A percentile compares a stretch with the other conserved stretches of the same genome.
These are phyloP conservation scores for Aspergillus conjunctus DNA, from an alignment of 495 filamentous ascomycete species.

Conservation along the genomic window DNA sequence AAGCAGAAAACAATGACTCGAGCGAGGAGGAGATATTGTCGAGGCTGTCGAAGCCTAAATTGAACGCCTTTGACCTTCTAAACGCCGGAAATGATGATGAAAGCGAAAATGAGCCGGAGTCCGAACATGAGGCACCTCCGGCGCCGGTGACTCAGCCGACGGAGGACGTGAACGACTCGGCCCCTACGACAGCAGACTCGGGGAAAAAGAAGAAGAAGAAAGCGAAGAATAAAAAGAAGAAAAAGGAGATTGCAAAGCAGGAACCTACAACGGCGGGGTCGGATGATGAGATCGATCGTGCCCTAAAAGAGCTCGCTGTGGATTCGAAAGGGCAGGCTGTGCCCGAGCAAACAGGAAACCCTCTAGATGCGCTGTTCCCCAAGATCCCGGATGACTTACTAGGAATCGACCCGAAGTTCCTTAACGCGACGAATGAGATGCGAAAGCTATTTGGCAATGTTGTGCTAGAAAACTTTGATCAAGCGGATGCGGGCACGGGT, in stretches of 20 bases:
- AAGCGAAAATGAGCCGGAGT: constrained; percentile 58
- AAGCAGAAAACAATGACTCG: constrained; percentile 53
- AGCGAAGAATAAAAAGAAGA: constrained; percentile 54
- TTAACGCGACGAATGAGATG: constrained; percentile 94
- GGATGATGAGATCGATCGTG: constrained; percentile 74
- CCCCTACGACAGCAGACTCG: constrained; percentile 24
- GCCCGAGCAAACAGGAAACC: constrained; percentile 29
- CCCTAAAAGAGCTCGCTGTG: constrained; percentile 63
- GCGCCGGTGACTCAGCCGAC: constrained; percentile 29
- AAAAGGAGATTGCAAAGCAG: constrained; percentile 30
- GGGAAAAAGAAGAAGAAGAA: constrained; percentile 48
- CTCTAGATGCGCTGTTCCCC: constrained; percentile 47
- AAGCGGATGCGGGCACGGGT: constrained; percentile 53
- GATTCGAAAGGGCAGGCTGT: constrained; percentile 29
- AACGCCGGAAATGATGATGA: constrained; percentile 64
- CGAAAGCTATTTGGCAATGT: constrained; percentile 84
- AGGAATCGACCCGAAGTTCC: constrained; percentile 71
- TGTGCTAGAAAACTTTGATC: constrained; percentile 65
- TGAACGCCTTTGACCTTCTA: constrained; percentile 55
- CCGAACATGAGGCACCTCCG: constrained; percentile 35
- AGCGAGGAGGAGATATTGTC: constrained; percentile 49
- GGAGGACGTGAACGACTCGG: constrained; percentile 37
- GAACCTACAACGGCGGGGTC: constrained; percentile 20
- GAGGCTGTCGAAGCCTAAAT: constrained; percentile 40
- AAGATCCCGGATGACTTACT: constrained; percentile 60